These are phyloP conservation scores for Metschnikowia arizonensis DNA, from an alignment of 805 yeast genomes.

Conservation along the genomic window DNA sequence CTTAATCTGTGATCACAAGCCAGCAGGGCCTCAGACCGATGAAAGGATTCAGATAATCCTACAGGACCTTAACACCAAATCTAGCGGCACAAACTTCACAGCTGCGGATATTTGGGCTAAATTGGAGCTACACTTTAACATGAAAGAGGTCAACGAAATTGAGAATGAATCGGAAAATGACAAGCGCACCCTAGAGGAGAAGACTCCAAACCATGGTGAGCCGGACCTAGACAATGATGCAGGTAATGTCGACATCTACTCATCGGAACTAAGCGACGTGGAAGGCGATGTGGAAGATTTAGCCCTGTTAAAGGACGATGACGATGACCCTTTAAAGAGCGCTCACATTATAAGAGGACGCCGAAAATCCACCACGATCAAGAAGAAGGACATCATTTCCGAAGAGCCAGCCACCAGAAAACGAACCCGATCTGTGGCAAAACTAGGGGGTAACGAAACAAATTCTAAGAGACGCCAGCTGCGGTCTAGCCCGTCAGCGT, in stretches of 20 bases:
- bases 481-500: constrained; percentile 8
- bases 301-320: constrained; percentile 17
- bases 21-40: constrained; percentile 54
- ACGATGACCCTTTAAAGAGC: constrained; percentile 5
- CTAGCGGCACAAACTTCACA: constrained; percentile 27
- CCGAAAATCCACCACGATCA: constrained; percentile 7
- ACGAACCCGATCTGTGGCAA: constrained; percentile 20
- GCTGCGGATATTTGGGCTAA: constrained; percentile 56
- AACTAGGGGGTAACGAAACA: constrained; percentile 14
- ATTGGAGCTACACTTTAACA: constrained; percentile 49
- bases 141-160: constrained; percentile 53
- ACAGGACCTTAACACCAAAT: constrained; percentile 33
- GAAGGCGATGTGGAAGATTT: constrained; percentile 17
- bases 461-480: constrained; percentile 12
- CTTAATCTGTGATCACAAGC: constrained; percentile 62
- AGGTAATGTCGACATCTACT: constrained; percentile 10
- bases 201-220: constrained; percentile 4
- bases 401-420: constrained; percentile 12
- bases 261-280: constrained; percentile 22
- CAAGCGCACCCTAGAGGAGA: background rate
- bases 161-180: constrained; percentile 30
- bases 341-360: constrained; percentile 5
- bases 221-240: background rate
- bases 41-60: constrained; percentile 42
- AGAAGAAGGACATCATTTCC: constrained; percentile 11